These are phyloP conservation scores for Scutellaria minor DNA, from an alignment of 257 asterid species.

Conservation along the genomic window DNA sequence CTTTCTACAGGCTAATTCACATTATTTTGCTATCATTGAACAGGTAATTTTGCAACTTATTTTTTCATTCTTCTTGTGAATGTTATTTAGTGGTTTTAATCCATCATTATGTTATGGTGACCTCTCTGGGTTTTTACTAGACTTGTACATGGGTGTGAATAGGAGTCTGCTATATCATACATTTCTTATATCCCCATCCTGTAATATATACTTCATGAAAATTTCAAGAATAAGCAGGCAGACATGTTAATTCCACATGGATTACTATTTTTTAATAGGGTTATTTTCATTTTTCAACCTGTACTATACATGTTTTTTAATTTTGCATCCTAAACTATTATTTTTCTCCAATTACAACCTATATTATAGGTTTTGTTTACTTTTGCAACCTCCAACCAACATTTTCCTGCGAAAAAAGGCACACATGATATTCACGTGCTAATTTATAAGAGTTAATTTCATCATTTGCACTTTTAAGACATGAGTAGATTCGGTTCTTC, in stretches of 20 bases:
- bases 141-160: constrained; percentile 23
- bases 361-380: too few species aligned
- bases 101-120: constrained; percentile 19
- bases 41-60: constrained; percentile 62
- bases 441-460: too few species aligned
- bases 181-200: background rate
- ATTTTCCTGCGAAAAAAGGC: too few species aligned
- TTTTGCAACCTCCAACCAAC: too few species aligned
- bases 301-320: too few species aligned
- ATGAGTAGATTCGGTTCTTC: too few species aligned
- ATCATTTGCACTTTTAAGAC: too few species aligned
- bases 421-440: too few species aligned
- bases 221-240: background rate
- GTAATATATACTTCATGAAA: constrained; percentile 1
- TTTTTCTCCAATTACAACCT: too few species aligned
- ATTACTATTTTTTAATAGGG: background rate
- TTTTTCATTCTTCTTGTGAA: constrained; percentile 23
- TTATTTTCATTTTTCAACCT: too few species aligned
- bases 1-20: constrained; percentile 96
- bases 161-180: background rate
- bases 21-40: constrained; percentile 92
- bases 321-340: too few species aligned
- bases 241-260: constrained; percentile 4
- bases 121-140: constrained; percentile 4
- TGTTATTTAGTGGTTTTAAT: constrained; percentile 26